Base-by-base conservation (phyloP, 2,329 filamentous ascomycete species). In the Fusarium guadeloupense region DNA sequence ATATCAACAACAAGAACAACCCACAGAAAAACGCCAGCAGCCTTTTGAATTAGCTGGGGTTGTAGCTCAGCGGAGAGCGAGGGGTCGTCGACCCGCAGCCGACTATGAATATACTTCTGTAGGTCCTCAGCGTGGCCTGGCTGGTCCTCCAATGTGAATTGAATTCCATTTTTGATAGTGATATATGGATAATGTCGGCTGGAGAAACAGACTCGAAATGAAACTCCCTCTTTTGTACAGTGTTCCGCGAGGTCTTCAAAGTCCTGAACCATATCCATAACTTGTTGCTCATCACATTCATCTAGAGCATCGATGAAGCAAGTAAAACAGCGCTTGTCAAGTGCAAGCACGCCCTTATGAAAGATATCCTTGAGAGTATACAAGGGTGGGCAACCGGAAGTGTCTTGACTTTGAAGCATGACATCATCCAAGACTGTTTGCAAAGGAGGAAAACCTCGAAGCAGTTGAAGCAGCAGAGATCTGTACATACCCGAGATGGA, bases 131-230 rank as follows among this genome's bases (percentile, higher is more conserved):
- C 20, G 20, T 77, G 74, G 0, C 69, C 71, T 0, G 3, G 1
- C 9, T 73, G 68, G 0, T 49, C 25, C 25, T 78, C 75, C 0
- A 78, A 23, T 0, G 57, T 49, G 1, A 77, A 34, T 6, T 54
- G 20, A 0, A 74, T 43, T 2, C 74, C 74, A 0, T 63, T 67
- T 5, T 21, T 16, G 2, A 78, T 66, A 0, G 46, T 71, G 19
- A 84, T 76, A 6, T 77, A 51, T 0, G 81, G 81, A 17, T 83
- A 83, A 30, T 82, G 78, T 0, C 83, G 71, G 41, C 80, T 83
- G 0, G 81, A 80, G 4, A 83, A 76, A 44, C 77, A 82, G 0
- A 80, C 62, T 0, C 55, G 68, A 0, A 83, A 63, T 0, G 26
- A 4, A 0, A 67, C 37, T 0, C 44, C 40, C 0, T 23, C 53